A percentile compares a stretch with the other conserved stretches of the same genome.
These are phyloP conservation scores for Ganoderma lucidum DNA, from an alignment of 1,284 basidiomycete species.

Conservation along the genomic window DNA sequence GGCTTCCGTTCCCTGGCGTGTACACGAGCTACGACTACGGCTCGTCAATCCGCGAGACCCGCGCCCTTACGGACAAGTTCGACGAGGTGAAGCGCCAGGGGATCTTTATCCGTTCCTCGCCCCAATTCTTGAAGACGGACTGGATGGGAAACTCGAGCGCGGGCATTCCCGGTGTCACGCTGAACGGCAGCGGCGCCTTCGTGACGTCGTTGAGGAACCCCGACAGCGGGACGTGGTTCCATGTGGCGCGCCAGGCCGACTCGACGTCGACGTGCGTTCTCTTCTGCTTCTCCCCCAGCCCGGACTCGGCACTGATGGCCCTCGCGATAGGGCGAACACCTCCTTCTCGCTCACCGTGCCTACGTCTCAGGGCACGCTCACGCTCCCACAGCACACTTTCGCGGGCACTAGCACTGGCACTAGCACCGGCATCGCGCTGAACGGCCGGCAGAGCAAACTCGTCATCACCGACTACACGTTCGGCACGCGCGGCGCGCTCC, in stretches of 20 bases:
- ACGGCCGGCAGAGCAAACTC: conserved; percentile 75
- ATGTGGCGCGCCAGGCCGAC: conserved; percentile 71
- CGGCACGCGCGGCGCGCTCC: conserved; percentile 57
- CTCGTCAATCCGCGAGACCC: conserved; percentile 70
- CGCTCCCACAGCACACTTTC: conserved; percentile 58
- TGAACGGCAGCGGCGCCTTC: conserved; percentile 60
- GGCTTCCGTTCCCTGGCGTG: conserved; percentile 70
- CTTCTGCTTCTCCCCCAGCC: not conserved
- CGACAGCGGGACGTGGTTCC: conserved; percentile 70
- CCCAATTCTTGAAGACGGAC: conserved; percentile 80
- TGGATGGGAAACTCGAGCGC: conserved; percentile 70
- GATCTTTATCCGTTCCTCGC: conserved; percentile 77
- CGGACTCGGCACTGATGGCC: not conserved
- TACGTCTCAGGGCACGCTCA: conserved; percentile 56
- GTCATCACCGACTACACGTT: conserved; percentile 74
- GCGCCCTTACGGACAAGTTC: conserved; percentile 73
- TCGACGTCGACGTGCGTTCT: conserved; percentile 71
- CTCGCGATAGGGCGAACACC: conserved; percentile 49
- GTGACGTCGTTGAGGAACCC: conserved; percentile 73
- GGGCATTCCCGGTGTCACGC: conserved; percentile 51
- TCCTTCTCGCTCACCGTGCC: conserved; percentile 65
- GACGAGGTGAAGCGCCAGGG: conserved; percentile 79
- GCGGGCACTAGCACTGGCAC: too few species aligned
- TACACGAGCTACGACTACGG: conserved; percentile 77
- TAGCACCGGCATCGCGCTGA: conserved; percentile 57